Evolutionary conservation across 306 rosid species (phyloP), one percentile per base, ranked within the genome.

Genomic region (Vigna angularis): DNA sequence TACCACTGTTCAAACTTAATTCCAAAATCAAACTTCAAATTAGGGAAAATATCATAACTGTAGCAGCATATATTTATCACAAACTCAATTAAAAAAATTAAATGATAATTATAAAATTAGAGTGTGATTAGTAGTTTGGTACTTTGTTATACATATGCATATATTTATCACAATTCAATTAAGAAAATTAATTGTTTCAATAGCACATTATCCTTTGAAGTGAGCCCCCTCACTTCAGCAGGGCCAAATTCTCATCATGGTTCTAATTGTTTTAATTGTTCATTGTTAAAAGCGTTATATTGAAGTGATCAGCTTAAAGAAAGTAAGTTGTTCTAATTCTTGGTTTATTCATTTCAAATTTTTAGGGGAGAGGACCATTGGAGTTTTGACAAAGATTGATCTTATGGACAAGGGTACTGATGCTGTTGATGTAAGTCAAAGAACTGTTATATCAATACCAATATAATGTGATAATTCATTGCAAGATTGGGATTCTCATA

Each of bases 381-480:
- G 98, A 78, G 97, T 94, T 77, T 87, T 94, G 91, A 94, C 98
- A 51, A 94, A 94, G 88, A 94, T 94, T 83, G 98, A 94, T 86
- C 97, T 92, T 18, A 94, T 94, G 98, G 98, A 94, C 82, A 90
- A 94, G 93, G 98, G 98, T 65, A 94, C 98, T 1, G 97, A 94
- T 87, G 98, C 97, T 50, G 98, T 89, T 70, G 98, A 94, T 75
- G 98, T 94, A 87, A 90, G 96, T 85, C 79, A 17, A 56, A 71
- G 55, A 64, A 6, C 53, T 62, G 44, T 48, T 49, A 44, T 56
- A 28, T 26, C 76, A 52, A 56, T 77, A 58, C 38, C 76, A 52
- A 56, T 77, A 58, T 28, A 55, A 71, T 64, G 58, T 72, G 45
- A 55, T 77, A 74, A 66, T 73, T 73, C 32, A 73, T 65, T 73